Percentiles rank a stretch among this genome's conserved stretches.
phyloP scores from a whole-genome alignment of 306 rosid species.

The Parietaria judaica region DNA sequence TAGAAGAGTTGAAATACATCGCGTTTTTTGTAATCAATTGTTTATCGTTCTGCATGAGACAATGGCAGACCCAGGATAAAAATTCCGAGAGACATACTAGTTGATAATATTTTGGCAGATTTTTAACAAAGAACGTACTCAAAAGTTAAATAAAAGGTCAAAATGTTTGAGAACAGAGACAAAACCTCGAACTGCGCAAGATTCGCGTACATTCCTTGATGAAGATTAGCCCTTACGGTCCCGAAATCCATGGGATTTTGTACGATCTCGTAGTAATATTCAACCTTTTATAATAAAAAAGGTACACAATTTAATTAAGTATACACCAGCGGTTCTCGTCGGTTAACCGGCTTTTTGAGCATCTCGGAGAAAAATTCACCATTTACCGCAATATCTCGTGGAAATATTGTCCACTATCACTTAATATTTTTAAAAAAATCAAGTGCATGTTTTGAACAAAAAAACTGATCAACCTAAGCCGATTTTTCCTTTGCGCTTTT shows the following conservation, averaged over 20 bases:
- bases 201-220: conserved; percentile 52
- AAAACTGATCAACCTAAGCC: no score
- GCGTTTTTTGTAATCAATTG: conserved; percentile 55
- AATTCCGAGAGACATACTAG: no score
- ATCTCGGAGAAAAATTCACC: neutral
- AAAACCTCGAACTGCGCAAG: conserved; percentile 58
- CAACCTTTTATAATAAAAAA: conserved; percentile 40
- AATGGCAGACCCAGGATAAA: no score
- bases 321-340: no score
- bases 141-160: neutral
- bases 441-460: no score
- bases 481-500: no score
- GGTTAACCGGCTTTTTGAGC: no score
- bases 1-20: conserved; percentile 58
- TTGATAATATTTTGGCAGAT: no score
- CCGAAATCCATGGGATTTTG: conserved; percentile 77
- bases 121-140: neutral
- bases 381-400: no score
- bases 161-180: conserved; percentile 16
- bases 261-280: conserved; percentile 42
- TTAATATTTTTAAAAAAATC: no score
- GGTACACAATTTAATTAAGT: no score
- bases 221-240: conserved; percentile 75
- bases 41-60: conserved; percentile 46
- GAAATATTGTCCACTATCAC: no score